Evolutionary conservation across 1,139 yeast species (phyloP).

Genomic region (Yamadazyma atlantica): DNA sequence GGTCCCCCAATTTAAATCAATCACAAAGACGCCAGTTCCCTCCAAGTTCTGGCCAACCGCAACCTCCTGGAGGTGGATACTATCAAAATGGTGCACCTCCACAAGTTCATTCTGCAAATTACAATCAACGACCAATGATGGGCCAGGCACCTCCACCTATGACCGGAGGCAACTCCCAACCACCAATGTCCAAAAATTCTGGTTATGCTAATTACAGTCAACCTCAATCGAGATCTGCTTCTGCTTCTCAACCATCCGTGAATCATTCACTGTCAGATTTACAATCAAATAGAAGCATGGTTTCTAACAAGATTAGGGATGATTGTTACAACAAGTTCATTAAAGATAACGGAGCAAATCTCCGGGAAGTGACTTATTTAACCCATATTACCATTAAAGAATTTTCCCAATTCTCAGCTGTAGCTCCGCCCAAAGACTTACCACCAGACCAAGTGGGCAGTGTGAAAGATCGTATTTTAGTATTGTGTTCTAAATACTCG

Average conservation of each 20-base stretch:
- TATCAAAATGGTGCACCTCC: background rate
- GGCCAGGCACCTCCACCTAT: no score
- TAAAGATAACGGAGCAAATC: constrained; percentile 28
- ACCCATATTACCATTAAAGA: constrained; percentile 41
- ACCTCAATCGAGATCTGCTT: constrained; percentile 1
- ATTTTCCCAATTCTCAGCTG: constrained; percentile 38
- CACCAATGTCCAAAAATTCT: background rate
- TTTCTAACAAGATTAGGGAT: constrained; percentile 35
- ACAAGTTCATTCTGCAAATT: background rate
- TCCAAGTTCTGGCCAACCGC: background rate
- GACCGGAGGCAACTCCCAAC: no score
- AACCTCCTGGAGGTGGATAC: background rate
- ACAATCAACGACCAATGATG: background rate
- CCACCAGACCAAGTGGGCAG: constrained; percentile 34
- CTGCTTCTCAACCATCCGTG: constrained; percentile 1
- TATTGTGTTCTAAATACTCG: constrained; percentile 39
- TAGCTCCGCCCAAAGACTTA: constrained; percentile 38
- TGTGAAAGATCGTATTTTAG: constrained; percentile 40
- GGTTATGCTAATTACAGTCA: background rate
- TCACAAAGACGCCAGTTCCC: constrained; percentile 6
- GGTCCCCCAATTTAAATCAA: background rate
- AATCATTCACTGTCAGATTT: constrained; percentile 1
- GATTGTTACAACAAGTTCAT: constrained; percentile 42
- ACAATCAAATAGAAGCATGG: constrained; percentile 1
- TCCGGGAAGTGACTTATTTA: constrained; percentile 34